phyloP scores from a whole-genome alignment of 1,284 basidiomycete species.

The Marasmius fiardii region DNA sequence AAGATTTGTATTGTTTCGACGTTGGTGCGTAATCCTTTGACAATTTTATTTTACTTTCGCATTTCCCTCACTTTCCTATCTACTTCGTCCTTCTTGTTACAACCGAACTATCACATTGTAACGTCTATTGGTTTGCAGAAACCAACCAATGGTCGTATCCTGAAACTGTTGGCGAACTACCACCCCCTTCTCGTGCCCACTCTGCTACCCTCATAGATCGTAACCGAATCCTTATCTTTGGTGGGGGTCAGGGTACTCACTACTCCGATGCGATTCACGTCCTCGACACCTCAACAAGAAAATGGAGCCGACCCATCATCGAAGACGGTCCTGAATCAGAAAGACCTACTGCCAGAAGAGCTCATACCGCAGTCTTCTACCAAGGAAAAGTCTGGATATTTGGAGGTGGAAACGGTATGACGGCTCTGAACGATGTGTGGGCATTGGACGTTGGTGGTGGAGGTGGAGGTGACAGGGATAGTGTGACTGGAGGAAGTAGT shows the following conservation, averaged over 20 bases:
- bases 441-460: constrained; percentile 60
- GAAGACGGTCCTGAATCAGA: constrained; percentile 21
- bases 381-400: constrained; percentile 80
- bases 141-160: constrained; percentile 88
- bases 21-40: constrained; percentile 49
- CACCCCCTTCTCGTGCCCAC: constrained; percentile 85
- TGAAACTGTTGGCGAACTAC: constrained; percentile 68
- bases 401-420: constrained; percentile 88
- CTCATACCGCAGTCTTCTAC: constrained; percentile 83
- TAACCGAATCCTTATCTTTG: constrained; percentile 73
- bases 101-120: too few relatives aligned
- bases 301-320: constrained; percentile 59
- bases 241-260: constrained; percentile 77
- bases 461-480: constrained; percentile 16
- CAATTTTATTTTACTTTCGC: constrained; percentile 1
- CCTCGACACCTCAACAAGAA: constrained; percentile 74
- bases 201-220: constrained; percentile 84
- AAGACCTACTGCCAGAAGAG: constrained; percentile 71
- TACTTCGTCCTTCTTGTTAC: neutral
- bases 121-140: constrained; percentile 41
- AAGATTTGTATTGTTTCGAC: constrained; percentile 85
- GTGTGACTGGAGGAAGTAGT: constrained; percentile 15
- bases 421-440: constrained; percentile 90
- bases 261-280: constrained; percentile 81
- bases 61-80: neutral